Conservation (phyloP, 2,329 filamentous ascomycete genomes). For the Xylariaceae sp. region DNA sequence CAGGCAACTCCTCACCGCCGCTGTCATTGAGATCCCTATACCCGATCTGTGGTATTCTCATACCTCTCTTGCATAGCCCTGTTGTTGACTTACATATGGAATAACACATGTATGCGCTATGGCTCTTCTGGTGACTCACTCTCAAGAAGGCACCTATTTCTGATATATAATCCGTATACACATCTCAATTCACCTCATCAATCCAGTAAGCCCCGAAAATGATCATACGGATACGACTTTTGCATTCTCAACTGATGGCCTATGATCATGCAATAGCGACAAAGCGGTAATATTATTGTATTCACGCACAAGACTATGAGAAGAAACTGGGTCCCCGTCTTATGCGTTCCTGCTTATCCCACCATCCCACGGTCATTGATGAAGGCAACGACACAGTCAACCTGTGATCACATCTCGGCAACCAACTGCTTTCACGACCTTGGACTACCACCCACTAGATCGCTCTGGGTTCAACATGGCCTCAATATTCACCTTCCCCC, state of each 20-base stretch:
- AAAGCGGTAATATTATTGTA: conserved; percentile 13
- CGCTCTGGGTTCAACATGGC: conserved; percentile 54
- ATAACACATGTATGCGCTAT: not conserved
- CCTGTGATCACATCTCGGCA: not conserved
- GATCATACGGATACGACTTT: conserved; percentile 36
- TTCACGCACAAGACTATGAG: conserved; percentile 19
- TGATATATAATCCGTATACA: conserved; percentile 7
- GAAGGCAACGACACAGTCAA: not conserved
- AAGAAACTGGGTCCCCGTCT: conserved; percentile 1
- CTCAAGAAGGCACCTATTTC: conserved; percentile 5
- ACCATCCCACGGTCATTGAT: not conserved
- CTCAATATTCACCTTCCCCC: conserved; percentile 93
- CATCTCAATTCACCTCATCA: conserved; percentile 3
- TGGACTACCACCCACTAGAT: not conserved
- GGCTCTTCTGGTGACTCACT: conserved; percentile 6
- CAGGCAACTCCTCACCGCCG: not conserved
- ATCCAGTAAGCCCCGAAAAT: conserved; percentile 32
- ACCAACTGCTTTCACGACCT: not conserved
- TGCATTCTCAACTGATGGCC: conserved; percentile 26
- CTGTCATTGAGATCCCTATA: not conserved
- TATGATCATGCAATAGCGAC: conserved; percentile 27
- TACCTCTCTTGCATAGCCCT: not conserved
- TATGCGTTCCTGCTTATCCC: not conserved
- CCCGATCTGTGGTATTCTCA: no score
- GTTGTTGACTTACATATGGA: no score